phyloP scores from a whole-genome alignment of 225 moss, liverwort and hornwort species.

The Antitrichia curtipendula region DNA sequence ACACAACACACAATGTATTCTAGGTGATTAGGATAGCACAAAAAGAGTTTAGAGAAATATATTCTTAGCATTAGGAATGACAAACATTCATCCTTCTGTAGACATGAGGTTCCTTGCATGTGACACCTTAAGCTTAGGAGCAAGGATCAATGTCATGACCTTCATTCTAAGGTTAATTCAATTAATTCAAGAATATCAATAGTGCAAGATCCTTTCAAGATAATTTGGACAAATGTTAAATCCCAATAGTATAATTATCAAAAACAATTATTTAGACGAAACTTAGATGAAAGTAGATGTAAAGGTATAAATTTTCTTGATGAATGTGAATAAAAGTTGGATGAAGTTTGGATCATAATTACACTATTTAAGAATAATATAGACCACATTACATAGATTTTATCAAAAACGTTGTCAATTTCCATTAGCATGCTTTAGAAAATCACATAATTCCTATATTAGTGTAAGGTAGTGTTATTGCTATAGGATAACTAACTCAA shows the following conservation, averaged over 20 bases:
- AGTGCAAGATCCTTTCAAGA: not conserved
- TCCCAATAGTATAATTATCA: not conserved
- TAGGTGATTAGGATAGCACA: too few species aligned
- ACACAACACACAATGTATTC: too few species aligned
- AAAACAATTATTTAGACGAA: not conserved
- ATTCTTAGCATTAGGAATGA: too few species aligned
- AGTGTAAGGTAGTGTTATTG: not conserved
- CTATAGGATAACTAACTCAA: fast-evolving
- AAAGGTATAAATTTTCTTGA: not conserved
- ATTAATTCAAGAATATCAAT: not conserved
- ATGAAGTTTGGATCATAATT: not conserved
- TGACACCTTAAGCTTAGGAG: too few species aligned
- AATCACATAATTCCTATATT: not conserved
- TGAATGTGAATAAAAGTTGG: not conserved
- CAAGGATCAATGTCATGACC: too few species aligned
- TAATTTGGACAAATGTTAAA: not conserved
- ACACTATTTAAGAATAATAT: not conserved
- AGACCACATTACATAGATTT: not conserved
- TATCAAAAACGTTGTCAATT: not conserved
- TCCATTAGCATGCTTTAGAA: not conserved
- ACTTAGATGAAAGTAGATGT: not conserved
- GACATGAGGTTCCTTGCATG: too few species aligned
- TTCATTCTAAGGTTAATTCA: not conserved
- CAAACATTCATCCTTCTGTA: too few species aligned
- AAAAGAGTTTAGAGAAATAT: too few species aligned